A percentile compares a stretch with the other conserved stretches of the same genome.
These are phyloP conservation scores for Lipomyces lipofer DNA, from an alignment of 805 yeast genomes.

Conservation along the genomic window DNA sequence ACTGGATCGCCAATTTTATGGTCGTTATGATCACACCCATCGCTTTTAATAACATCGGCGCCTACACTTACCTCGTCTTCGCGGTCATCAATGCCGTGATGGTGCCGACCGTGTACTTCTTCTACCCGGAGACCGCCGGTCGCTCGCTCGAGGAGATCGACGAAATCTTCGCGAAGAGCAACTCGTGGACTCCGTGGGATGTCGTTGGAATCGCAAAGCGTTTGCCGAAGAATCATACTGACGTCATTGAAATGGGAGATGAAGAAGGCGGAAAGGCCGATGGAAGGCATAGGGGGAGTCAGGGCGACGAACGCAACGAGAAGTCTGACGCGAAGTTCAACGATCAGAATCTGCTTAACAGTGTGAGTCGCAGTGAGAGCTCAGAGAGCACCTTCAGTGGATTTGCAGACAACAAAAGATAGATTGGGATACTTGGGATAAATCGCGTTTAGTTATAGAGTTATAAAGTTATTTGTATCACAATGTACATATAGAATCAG, in stretches of 20 bases:
- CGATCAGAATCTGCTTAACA: not conserved
- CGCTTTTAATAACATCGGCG: conserved; percentile 50
- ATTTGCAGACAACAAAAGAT: too few species aligned
- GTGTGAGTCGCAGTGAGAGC: not conserved
- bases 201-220: conserved; percentile 12
- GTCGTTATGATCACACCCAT: conserved; percentile 58
- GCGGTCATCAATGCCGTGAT: conserved; percentile 52
- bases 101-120: conserved; percentile 47
- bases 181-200: conserved; percentile 10
- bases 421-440: too few species aligned
- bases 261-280: not conserved
- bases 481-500: too few species aligned
- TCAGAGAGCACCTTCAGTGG: too few species aligned
- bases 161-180: conserved; percentile 33
- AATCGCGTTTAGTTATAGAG: too few species aligned
- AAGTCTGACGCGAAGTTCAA: not conserved
- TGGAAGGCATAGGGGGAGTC: not conserved
- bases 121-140: conserved; percentile 64
- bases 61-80: conserved; percentile 62
- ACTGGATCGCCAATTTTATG: conserved; percentile 60
- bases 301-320: not conserved
- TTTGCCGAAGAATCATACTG: conserved; percentile 13
- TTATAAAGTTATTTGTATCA: too few species aligned
- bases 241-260: not conserved
- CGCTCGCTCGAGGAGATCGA: conserved; percentile 58